Percentiles rank a stretch among this genome's conserved stretches.
Evolutionary conservation across 139 green algal genomes (phyloP).

Genomic region (Zygnema circumcarinatum): DNA sequence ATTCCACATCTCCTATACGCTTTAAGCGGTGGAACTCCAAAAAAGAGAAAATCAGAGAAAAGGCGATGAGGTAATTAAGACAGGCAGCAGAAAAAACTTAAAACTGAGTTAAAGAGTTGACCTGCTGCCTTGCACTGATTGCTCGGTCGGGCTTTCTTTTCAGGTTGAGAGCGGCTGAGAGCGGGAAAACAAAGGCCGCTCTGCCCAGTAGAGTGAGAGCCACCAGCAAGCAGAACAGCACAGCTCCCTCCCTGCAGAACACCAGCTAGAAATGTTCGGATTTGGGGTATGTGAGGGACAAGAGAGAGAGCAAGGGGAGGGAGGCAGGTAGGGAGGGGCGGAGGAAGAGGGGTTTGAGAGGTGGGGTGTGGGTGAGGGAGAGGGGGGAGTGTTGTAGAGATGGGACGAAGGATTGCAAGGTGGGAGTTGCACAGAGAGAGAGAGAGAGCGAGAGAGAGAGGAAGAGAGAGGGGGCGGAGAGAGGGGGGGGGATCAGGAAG

Average conservation of each 20-base stretch:
- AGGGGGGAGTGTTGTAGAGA: background rate
- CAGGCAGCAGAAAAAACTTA: too few relatives aligned
- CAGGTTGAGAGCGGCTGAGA: constrained; percentile 44
- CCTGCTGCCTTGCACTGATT: too few relatives aligned
- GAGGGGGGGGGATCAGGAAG: constrained; percentile 10
- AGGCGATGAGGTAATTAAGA: too few relatives aligned
- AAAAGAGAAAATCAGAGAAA: too few relatives aligned
- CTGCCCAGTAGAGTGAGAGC: constrained; percentile 29
- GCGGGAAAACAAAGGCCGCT: constrained; percentile 52
- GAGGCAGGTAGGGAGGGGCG: background rate
- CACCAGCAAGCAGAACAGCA: constrained; percentile 32
- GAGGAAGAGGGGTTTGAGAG: background rate
- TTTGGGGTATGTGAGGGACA: background rate
- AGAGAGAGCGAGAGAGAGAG: background rate
- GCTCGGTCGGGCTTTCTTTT: too few relatives aligned
- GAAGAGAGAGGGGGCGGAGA: background rate
- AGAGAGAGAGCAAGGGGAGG: background rate
- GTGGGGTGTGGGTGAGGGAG: too few relatives aligned
- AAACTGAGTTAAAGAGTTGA: too few relatives aligned
- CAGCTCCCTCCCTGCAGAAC: constrained; percentile 22
- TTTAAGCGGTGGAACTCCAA: too few relatives aligned
- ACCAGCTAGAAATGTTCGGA: background rate
- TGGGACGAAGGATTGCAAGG: background rate
- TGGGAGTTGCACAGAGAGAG: too few relatives aligned
- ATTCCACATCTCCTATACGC: background rate